Evolutionary conservation across 2,329 filamentous ascomycete species (phyloP).

Genomic region (Ophiostoma himal-ulmi): DNA sequence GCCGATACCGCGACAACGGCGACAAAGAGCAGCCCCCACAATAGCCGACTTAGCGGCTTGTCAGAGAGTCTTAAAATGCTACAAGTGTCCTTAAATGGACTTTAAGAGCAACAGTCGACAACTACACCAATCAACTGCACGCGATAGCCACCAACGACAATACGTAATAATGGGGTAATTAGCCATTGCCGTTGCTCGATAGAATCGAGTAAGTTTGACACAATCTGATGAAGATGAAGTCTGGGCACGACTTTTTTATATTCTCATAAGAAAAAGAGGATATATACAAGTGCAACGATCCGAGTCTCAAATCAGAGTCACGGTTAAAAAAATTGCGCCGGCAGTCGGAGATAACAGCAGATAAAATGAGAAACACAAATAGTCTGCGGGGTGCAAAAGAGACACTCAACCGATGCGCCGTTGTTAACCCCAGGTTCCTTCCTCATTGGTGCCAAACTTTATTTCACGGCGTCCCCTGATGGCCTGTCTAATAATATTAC

Average conservation of each 20-base stretch:
- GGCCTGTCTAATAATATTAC: background rate
- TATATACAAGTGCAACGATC: background rate
- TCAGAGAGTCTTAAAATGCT: background rate
- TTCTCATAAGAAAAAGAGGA: background rate
- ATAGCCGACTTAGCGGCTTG: background rate
- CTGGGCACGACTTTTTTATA: background rate
- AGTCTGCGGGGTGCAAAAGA: no score
- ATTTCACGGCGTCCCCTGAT: background rate
- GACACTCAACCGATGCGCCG: background rate
- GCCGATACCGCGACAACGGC: conserved; percentile 20
- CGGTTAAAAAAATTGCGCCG: background rate
- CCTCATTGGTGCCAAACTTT: background rate
- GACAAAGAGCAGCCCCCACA: conserved; percentile 4
- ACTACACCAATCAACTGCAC: conserved; percentile 13
- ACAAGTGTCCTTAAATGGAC: no score
- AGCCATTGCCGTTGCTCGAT: conserved; percentile 5
- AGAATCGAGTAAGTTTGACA: conserved; percentile 11
- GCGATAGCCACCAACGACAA: conserved; percentile 13
- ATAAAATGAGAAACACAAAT: background rate
- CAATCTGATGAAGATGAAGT: background rate
- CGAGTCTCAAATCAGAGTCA: background rate
- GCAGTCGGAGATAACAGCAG: background rate
- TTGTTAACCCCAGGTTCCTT: background rate
- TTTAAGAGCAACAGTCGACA: background rate
- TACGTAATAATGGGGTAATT: conserved; percentile 22